Evolutionary conservation across 371 early-diverging fungal genomes (phyloP).

Genomic region (Syncephalastrum monosporum): DNA sequence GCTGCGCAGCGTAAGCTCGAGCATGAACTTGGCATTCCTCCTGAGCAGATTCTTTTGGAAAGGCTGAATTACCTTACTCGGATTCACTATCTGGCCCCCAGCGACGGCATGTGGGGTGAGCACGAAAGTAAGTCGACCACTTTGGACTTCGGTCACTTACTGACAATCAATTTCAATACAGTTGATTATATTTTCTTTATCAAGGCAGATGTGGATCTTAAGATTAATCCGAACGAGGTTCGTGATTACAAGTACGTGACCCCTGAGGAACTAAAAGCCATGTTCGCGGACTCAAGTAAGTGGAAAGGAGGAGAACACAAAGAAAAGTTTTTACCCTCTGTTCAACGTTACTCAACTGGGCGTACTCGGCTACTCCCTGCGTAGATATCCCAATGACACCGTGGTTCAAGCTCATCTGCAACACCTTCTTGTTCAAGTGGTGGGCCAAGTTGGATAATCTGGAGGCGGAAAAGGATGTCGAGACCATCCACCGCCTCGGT

Average conservation of each 20-base stretch:
- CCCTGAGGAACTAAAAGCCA: conserved; percentile 67
- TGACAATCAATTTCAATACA: conserved; percentile 18
- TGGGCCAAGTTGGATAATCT: conserved; percentile 86
- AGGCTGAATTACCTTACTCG: conserved; percentile 85
- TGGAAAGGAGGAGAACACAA: conserved; percentile 9
- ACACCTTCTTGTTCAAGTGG: conserved; percentile 92
- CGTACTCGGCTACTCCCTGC: background rate
- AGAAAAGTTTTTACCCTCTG: background rate
- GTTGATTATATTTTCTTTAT: conserved; percentile 90
- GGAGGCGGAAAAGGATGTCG: conserved; percentile 59
- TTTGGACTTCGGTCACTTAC: too few species aligned
- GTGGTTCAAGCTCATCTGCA: conserved; percentile 94
- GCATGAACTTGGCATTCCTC: conserved; percentile 93
- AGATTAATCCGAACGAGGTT: conserved; percentile 83
- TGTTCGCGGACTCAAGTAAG: conserved; percentile 67
- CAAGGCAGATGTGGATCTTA: conserved; percentile 65
- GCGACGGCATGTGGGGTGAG: conserved; percentile 95
- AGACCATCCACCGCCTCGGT: conserved; percentile 75
- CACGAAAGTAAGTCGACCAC: conserved; percentile 75
- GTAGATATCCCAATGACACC: conserved; percentile 79
- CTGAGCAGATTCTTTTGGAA: conserved; percentile 78
- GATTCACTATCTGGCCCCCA: conserved; percentile 93
- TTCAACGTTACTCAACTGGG: background rate
- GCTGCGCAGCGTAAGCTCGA: conserved; percentile 84
- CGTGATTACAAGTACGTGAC: conserved; percentile 72